Evolutionary conservation across 805 yeast genomes (phyloP).

Genomic region (Alloascoidea hylecoeti): DNA sequence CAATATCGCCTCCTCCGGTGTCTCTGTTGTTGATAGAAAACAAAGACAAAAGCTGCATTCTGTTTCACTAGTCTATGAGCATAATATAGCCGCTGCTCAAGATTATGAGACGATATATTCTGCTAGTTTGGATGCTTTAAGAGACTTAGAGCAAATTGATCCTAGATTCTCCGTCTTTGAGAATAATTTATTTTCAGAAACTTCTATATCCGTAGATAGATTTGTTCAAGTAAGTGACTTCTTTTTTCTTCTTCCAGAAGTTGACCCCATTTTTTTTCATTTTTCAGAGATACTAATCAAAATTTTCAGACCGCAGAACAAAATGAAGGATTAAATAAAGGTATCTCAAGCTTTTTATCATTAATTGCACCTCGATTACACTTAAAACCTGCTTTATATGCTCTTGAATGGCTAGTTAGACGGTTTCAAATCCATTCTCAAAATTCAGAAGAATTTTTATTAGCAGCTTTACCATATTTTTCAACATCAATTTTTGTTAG

Average conservation of each 20-base stretch:
- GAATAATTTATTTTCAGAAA: conserved; percentile 65
- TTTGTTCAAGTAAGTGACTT: conserved; percentile 39
- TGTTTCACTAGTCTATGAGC: conserved; percentile 74
- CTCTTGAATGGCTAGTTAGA: conserved; percentile 91
- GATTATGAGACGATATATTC: conserved; percentile 75
- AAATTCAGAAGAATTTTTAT: conserved; percentile 57
- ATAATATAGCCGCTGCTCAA: conserved; percentile 85
- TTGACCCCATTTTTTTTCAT: too few relatives aligned
- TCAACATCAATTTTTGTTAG: conserved; percentile 61
- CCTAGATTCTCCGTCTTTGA: conserved; percentile 60
- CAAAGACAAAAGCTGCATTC: conserved; percentile 78
- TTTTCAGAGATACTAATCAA: not conserved
- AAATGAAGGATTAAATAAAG: conserved; percentile 55
- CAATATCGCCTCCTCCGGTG: conserved; percentile 33
- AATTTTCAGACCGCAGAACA: conserved; percentile 42
- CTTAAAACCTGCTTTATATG: conserved; percentile 61
- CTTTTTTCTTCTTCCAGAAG: not conserved
- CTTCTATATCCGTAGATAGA: conserved; percentile 71
- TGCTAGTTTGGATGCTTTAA: conserved; percentile 61
- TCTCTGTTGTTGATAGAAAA: conserved; percentile 73
- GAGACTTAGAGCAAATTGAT: conserved; percentile 59
- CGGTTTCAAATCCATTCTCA: conserved; percentile 74
- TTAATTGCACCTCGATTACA: conserved; percentile 67
- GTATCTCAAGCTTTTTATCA: conserved; percentile 60
- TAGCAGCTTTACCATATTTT: conserved; percentile 74